Percentiles rank a stretch among this genome's conserved stretches.
These are phyloP conservation scores for Claviceps fusiformis DNA, from an alignment of 2,329 filamentous ascomycete genomes.

Conservation along the genomic window DNA sequence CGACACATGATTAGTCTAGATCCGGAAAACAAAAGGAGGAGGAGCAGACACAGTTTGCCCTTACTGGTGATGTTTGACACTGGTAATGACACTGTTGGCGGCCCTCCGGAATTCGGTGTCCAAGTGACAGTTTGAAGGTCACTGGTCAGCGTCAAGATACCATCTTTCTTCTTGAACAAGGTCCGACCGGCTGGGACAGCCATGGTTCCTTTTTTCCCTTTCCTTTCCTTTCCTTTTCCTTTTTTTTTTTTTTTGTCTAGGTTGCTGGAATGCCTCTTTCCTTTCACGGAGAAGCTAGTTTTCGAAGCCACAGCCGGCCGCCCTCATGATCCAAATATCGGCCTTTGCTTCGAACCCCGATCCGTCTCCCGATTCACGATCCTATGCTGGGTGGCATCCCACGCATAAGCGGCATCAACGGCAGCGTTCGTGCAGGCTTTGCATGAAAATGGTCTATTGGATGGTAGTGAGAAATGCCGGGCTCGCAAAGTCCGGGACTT, in stretches of 20 bases:
- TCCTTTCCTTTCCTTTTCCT: too few relatives aligned
- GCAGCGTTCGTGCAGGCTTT: background rate
- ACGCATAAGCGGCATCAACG: background rate
- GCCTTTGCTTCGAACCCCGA: background rate
- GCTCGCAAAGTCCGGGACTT: too few relatives aligned
- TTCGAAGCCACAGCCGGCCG: background rate
- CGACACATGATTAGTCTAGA: too few relatives aligned
- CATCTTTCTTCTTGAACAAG: conserved; percentile 93
- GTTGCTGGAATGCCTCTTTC: background rate
- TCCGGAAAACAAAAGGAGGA: background rate
- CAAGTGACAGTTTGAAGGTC: conserved; percentile 68
- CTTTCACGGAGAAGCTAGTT: background rate
- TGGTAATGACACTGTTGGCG: conserved; percentile 53
- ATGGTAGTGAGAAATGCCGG: background rate
- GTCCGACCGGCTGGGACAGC: conserved; percentile 50
- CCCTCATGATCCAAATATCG: background rate
- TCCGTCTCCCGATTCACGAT: background rate
- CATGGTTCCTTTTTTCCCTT: conserved; percentile 25
- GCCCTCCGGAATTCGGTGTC: conserved; percentile 55
- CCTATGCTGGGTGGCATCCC: background rate
- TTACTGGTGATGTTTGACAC: conserved; percentile 72
- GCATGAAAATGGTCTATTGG: background rate
- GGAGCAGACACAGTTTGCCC: conserved; percentile 5
- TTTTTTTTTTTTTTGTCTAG: too few relatives aligned
- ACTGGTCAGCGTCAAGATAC: conserved; percentile 59